Conservation (phyloP, 2,329 filamentous ascomycete genomes). For the Colletotrichum tropicale region DNA sequence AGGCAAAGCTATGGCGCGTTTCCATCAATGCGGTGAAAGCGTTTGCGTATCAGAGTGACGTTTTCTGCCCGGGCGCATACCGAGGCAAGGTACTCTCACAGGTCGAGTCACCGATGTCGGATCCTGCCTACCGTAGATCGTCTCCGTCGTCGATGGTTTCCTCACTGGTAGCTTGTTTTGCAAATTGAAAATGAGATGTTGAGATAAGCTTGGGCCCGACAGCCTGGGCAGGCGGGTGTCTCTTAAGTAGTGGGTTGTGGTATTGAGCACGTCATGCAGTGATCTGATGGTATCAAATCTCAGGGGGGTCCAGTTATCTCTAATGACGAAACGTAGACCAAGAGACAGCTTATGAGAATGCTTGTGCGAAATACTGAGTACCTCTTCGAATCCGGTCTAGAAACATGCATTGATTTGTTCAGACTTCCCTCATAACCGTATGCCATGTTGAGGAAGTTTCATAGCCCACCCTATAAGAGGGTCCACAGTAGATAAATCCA, state of each 20-base stretch:
- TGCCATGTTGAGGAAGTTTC: too few species aligned
- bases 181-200: neutral
- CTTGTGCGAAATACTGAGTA: neutral
- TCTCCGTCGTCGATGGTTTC: too few species aligned
- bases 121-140: neutral
- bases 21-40: neutral
- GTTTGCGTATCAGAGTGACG: neutral
- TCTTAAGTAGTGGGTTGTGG: neutral
- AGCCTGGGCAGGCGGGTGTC: neutral
- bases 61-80: neutral
- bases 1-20: neutral
- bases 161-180: too few species aligned
- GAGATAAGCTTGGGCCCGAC: neutral
- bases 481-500: too few species aligned
- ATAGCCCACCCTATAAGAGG: too few species aligned
- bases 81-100: neutral
- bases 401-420: neutral
- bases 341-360: neutral
- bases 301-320: neutral
- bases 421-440: neutral
- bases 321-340: neutral
- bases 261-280: neutral
- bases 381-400: neutral
- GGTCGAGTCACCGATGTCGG: neutral
- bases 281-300: neutral